Conservation (phyloP, 2,329 filamentous ascomycete species). For the Catunica adiposa region DNA sequence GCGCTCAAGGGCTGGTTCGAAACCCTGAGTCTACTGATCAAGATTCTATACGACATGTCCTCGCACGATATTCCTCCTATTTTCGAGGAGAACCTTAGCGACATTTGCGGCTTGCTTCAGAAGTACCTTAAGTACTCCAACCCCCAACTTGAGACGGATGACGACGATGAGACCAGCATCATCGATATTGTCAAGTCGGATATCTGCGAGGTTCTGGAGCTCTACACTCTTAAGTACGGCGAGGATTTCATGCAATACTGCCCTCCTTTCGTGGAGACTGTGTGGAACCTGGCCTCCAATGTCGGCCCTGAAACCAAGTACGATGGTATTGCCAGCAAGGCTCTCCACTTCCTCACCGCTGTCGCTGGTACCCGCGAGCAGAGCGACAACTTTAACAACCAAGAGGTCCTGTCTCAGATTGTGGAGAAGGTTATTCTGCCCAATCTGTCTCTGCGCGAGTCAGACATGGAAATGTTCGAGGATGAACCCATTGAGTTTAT, state of each 20-base stretch:
- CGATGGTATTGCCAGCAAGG: slow-evolving; percentile 85
- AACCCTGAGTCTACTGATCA: slow-evolving; percentile 73
- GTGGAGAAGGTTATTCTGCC: slow-evolving; percentile 92
- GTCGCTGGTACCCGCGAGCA: slow-evolving; percentile 66
- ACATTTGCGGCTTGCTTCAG: slow-evolving; percentile 64
- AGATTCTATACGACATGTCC: slow-evolving; percentile 92
- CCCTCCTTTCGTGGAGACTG: slow-evolving; percentile 70
- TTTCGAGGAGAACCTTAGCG: slow-evolving; percentile 74
- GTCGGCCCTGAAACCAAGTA: slow-evolving; percentile 82
- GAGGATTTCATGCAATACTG: slow-evolving; percentile 77
- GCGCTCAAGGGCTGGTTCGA: slow-evolving; percentile 64
- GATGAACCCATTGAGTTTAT: slow-evolving; percentile 99
- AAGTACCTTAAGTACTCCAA: slow-evolving; percentile 91
- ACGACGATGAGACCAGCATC: slow-evolving; percentile 74
- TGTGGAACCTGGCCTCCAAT: slow-evolving; percentile 79
- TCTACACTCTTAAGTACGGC: slow-evolving; percentile 90
- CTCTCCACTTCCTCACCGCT: slow-evolving; percentile 83
- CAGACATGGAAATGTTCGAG: slow-evolving; percentile 89
- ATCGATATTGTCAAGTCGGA: slow-evolving; percentile 80
- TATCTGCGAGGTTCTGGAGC: slow-evolving; percentile 77
- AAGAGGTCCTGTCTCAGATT: slow-evolving; percentile 64
- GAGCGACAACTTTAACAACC: slow-evolving; percentile 69
- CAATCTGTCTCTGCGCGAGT: slow-evolving; percentile 80
- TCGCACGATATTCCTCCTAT: slow-evolving; percentile 89
- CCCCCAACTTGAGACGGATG: slow-evolving; percentile 62